These are phyloP conservation scores for Colletotrichum paranaense DNA, from an alignment of 2,329 filamentous ascomycete species.

Conservation along the genomic window DNA sequence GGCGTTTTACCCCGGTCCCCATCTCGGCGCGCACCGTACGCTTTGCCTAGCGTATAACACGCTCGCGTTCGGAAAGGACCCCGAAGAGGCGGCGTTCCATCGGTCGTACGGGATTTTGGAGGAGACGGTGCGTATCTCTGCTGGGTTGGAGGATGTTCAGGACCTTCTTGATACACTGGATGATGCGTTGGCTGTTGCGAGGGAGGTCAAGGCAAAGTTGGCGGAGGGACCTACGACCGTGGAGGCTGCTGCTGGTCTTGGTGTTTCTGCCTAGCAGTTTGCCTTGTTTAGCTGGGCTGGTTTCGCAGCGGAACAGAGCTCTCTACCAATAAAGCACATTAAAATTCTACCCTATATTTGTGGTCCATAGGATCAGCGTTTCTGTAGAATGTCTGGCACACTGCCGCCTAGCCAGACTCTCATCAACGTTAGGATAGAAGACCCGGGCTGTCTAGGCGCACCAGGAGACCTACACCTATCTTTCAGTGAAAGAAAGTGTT, in stretches of 20 bases:
- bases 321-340: no score
- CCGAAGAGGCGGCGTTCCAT: conserved; percentile 50
- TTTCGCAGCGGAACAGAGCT: no score
- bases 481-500: no score
- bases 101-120: conserved; percentile 50
- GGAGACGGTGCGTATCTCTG: conserved; percentile 58
- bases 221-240: not conserved
- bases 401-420: no score
- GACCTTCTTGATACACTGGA: conserved; percentile 53
- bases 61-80: conserved; percentile 53
- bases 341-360: no score
- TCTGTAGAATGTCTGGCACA: no score
- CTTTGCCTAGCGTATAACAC: conserved; percentile 60
- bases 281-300: not conserved
- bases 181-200: conserved; percentile 52
- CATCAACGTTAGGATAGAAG: no score
- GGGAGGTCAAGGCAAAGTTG: conserved; percentile 54
- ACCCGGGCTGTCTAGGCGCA: no score
- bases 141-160: conserved; percentile 57
- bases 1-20: conserved; percentile 62
- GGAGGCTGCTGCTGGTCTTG: conserved; percentile 18
- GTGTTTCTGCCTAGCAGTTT: not conserved
- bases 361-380: no score
- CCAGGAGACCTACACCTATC: no score
- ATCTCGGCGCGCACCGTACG: conserved; percentile 64